These are phyloP conservation scores for Sugiyamaella marilandica DNA, from an alignment of 805 yeast genomes.

Conservation along the genomic window DNA sequence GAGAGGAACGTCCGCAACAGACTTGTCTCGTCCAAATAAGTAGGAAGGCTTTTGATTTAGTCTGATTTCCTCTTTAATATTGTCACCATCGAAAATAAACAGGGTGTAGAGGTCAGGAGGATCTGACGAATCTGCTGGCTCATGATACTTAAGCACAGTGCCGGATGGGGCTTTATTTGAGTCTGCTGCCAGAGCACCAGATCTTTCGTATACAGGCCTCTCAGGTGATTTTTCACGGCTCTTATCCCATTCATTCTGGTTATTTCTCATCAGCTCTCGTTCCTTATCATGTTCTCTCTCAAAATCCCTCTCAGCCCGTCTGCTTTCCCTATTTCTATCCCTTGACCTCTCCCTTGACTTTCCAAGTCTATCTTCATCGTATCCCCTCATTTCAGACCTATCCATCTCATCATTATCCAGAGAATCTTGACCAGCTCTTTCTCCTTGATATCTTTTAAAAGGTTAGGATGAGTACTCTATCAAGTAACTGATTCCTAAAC, in stretches of 20 bases:
- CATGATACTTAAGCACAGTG: constrained; percentile 36
- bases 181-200: constrained; percentile 41
- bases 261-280: background rate
- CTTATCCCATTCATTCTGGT: background rate
- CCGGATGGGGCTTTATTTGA: constrained; percentile 29
- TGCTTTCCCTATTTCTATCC: background rate
- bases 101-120: constrained; percentile 31
- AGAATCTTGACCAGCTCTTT: background rate
- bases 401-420: background rate
- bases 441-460: background rate
- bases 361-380: too few species aligned
- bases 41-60: constrained; percentile 30
- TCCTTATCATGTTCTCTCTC: background rate
- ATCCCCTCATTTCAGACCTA: background rate
- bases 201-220: constrained; percentile 32
- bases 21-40: constrained; percentile 37
- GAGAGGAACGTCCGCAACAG: constrained; percentile 36
- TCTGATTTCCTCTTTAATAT: constrained; percentile 19
- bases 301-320: background rate
- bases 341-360: background rate
- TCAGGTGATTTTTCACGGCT: background rate
- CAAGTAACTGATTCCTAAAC: background rate
- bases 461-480: background rate
- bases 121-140: constrained; percentile 27
- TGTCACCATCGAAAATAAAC: constrained; percentile 30